Evolutionary conservation across 768 basidiomycete species (phyloP), one percentile per base, ranked within the genome.

Genomic region (Amanita exitialis): DNA sequence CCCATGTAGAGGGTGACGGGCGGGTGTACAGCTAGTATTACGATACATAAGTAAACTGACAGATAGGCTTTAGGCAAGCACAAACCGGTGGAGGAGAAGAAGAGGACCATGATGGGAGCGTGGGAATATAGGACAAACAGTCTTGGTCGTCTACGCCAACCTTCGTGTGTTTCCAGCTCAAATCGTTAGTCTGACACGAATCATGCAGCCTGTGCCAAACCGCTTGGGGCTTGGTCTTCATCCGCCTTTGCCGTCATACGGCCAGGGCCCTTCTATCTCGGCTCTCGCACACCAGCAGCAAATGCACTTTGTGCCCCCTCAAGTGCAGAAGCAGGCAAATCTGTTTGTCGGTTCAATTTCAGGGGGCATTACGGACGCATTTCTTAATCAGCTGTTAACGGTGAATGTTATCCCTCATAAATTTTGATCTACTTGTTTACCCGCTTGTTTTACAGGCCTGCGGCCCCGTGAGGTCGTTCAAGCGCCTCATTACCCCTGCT

Each of bases 311-410:
- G 74, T 78, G 49, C 79, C 80, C 3, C 81, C 82, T n/a, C 78
- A 77, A 64, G 67, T 69, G 12, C 83, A 82, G 56, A 92, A 84
- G 58, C 75, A 80, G 54, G 79, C 83, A 0, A 81, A 80, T 0
- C 73, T 95, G 2, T 97, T 96, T 58, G 82, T 97, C n/a, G 93
- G 93, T 8, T 89, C 90, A 54, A 97, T 97, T 66, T 90, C 93
- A 4, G 89, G 90, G 28, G 93, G 93, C 4, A 90, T 96, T 59
- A 84, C 83, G 0, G 91, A 97, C 64, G 57, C 68, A 0, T 92
- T 89, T 54, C 66, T 97, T 38, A 90, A 88, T 61, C 75, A 77
- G 54, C 74, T 97, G 44, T 74, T 97, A 16, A 67, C 74, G 54
- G 92, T 92, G 60, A 59, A 85, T 74, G 23, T 45, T 37, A 44